These are phyloP conservation scores for Sugiyamaella mastotermitis DNA, from an alignment of 805 yeast species.

Conservation along the genomic window DNA sequence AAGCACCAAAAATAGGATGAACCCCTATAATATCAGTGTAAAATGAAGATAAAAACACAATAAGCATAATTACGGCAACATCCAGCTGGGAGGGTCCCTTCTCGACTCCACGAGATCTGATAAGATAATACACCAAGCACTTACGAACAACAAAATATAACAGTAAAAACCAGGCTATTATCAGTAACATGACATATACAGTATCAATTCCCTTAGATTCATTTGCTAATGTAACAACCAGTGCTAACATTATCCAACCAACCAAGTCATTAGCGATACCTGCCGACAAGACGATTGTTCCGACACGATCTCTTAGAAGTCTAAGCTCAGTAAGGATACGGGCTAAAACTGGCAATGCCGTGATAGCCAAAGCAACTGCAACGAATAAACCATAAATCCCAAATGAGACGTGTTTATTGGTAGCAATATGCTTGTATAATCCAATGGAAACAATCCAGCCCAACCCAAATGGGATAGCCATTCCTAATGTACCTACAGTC, in stretches of 20 bases:
- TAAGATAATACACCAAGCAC: constrained; percentile 40
- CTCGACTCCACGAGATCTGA: constrained; percentile 49
- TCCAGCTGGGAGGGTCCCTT: constrained; percentile 57
- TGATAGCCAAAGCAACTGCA: constrained; percentile 77
- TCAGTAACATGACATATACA: constrained; percentile 59
- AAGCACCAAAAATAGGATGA: constrained; percentile 83
- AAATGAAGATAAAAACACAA: constrained; percentile 63
- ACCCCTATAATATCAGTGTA: constrained; percentile 81
- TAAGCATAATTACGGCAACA: constrained; percentile 48
- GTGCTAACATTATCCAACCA: constrained; percentile 77
- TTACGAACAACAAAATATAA: constrained; percentile 52
- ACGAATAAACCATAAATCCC: constrained; percentile 75
- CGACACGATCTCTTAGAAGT: constrained; percentile 61
- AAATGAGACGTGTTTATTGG: constrained; percentile 38
- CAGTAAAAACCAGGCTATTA: constrained; percentile 64
- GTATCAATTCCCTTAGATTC: constrained; percentile 61
- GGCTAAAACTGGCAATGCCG: constrained; percentile 81
- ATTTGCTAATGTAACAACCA: constrained; percentile 71
- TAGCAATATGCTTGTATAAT: constrained; percentile 41
- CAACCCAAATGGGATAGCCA: constrained; percentile 74
- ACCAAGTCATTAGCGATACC: constrained; percentile 74
- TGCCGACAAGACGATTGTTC: constrained; percentile 63
- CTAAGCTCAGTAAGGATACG: constrained; percentile 71
- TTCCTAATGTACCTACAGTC: constrained; percentile 61
- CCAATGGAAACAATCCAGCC: constrained; percentile 72